Conservation (phyloP, 495 filamentous ascomycete genomes). For the Aspergillus campestris region DNA sequence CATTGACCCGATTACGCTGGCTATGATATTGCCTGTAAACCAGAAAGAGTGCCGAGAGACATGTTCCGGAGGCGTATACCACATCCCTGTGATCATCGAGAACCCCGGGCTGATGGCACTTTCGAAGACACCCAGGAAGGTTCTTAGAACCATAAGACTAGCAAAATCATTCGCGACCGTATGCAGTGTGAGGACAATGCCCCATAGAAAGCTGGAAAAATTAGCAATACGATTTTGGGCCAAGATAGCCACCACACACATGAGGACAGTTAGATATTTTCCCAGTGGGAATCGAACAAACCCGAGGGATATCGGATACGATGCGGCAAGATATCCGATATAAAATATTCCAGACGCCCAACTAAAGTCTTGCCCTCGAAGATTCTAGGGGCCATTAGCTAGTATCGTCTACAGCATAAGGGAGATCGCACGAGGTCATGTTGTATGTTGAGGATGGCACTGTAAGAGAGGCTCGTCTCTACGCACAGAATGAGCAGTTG, state of each 20-base stretch:
- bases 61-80: slow-evolving; percentile 41
- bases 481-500: not conserved
- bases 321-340: slow-evolving; percentile 15
- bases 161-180: slow-evolving; percentile 38
- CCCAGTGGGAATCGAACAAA: slow-evolving; percentile 10
- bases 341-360: slow-evolving; percentile 31
- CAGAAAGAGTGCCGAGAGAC: slow-evolving; percentile 42
- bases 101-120: slow-evolving; percentile 21
- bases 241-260: not conserved
- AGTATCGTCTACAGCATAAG: not conserved
- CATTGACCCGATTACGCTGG: slow-evolving; percentile 39
- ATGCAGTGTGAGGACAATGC: slow-evolving; percentile 37
- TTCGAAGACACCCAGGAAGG: slow-evolving; percentile 42
- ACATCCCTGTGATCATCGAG: slow-evolving; percentile 22
- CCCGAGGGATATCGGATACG: slow-evolving; percentile 27
- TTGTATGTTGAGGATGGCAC: slow-evolving; percentile 41
- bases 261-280: slow-evolving; percentile 8
- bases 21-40: slow-evolving; percentile 42
- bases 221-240: not conserved
- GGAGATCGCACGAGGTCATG: slow-evolving; percentile 22
- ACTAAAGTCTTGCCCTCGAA: slow-evolving; percentile 39
- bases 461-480: slow-evolving; percentile 40
- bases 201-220: slow-evolving; percentile 22
- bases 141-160: slow-evolving; percentile 36
- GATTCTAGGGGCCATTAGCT: slow-evolving; percentile 6